Base-by-base conservation (phyloP, 139 green algal genomes). In the Ettlia oleoabundans region DNA sequence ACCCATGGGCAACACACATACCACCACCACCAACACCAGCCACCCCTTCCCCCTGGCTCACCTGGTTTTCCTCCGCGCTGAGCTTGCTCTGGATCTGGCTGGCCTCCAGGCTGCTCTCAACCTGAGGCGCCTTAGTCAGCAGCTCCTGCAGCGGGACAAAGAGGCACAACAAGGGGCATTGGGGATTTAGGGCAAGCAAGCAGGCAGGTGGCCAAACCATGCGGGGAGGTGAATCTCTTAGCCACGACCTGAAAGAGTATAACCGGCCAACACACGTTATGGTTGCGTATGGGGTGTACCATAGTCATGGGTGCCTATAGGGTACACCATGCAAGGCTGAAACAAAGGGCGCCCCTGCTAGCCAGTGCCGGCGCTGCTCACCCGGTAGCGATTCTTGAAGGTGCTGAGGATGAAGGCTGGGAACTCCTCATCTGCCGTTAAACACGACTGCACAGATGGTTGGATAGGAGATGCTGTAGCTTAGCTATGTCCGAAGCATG, bases 331-430 rank as follows among this genome's bases (percentile, higher is more conserved):
- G 47, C 47, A 58, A 15, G 15, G 10, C 13, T 58, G 47, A 58
- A 15, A 15, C 47, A 58, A 24, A 58, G 47, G 47, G 13, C 15
- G 47, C 15, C 18, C 55, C 55, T 65, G 55, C 68, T 21, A 15
- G 22, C 37, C 30, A 72, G 13, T 28, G 33, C 13, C 22, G n/a
- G 19, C 4, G 7, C 15, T 30, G 3, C 70, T 4, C 63, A 85
- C 86, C 83, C 85, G 82, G 77, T 92, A 92, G 47, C 88, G 82
- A 7, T 41, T 75, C 40, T n/a, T 62, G 28, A 92, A 90, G 28
- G 87, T 87, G 51, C 64, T 80, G 33, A 76, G 73, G 55, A 90
- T 71, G 33, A 91, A 90, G 24, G 52, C 18, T 0, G 81, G 86
- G 30, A 91, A 81, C 38, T 64, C 69, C 26, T 89, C 82, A 33